phyloP scores from a whole-genome alignment of 768 basidiomycete species.

The Collybia sordida region DNA sequence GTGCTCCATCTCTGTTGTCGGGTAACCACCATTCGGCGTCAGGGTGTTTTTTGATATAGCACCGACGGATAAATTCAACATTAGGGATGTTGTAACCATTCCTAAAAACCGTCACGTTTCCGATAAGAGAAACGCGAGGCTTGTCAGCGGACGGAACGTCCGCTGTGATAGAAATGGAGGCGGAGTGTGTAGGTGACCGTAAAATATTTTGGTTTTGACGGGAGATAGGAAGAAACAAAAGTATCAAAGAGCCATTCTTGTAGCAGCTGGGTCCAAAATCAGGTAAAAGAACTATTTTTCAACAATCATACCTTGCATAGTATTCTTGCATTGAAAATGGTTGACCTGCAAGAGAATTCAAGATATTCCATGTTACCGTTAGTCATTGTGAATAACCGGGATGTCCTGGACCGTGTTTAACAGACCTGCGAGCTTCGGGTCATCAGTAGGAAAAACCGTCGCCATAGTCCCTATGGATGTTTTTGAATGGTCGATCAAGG shows the following conservation, averaged over 20 bases:
- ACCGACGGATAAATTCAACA: conserved; percentile 30
- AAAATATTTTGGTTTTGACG: conserved; percentile 52
- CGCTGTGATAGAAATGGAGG: conserved; percentile 43
- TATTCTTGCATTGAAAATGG: conserved; percentile 56
- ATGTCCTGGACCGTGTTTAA: neutral
- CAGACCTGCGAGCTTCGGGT: conserved; percentile 37
- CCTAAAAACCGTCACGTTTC: conserved; percentile 45
- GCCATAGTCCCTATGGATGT: conserved; percentile 48
- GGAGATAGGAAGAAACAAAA: conserved; percentile 55
- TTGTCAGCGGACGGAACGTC: conserved; percentile 39
- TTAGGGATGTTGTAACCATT: conserved; percentile 29
- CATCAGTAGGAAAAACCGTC: conserved; percentile 42
- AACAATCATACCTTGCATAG: conserved; percentile 34
- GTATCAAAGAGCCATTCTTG: conserved; percentile 49
- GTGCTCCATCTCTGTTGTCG: conserved; percentile 40
- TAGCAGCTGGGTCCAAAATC: conserved; percentile 36
- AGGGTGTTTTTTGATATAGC: conserved; percentile 46
- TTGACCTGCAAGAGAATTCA: conserved; percentile 26
- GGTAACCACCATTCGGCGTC: conserved; percentile 55
- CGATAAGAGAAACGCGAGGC: conserved; percentile 50
- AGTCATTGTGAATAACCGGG: neutral
- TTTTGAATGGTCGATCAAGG: conserved; percentile 35
- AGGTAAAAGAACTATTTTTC: neutral
- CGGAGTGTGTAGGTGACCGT: conserved; percentile 33
- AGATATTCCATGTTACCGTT: no score